Conservation (phyloP, 2,329 filamentous ascomycete genomes). For the Nectriaceae sp. region DNA sequence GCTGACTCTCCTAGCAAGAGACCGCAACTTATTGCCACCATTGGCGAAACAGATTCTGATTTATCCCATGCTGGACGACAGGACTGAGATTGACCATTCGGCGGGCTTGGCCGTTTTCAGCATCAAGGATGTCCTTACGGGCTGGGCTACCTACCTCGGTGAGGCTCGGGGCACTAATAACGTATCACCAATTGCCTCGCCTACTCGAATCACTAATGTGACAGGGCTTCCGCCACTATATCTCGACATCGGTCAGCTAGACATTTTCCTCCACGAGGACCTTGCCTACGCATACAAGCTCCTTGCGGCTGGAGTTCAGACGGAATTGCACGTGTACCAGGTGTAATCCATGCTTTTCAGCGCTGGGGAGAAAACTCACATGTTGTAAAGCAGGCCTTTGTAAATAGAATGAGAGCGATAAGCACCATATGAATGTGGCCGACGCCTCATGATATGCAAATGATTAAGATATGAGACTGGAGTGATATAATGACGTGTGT, state of each 20-base stretch:
- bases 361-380: conserved; percentile 2
- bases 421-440: not conserved
- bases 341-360: conserved; percentile 11
- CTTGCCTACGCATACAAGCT: conserved; percentile 5
- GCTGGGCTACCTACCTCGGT: not conserved
- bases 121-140: not conserved
- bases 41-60: no score
- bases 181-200: conserved; percentile 1
- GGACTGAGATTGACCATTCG: no score
- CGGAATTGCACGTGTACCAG: conserved; percentile 10
- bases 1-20: no score
- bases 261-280: conserved; percentile 6
- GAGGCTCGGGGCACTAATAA: not conserved
- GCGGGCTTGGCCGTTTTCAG: conserved; percentile 3
- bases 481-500: no score
- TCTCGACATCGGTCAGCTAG: conserved; percentile 7
- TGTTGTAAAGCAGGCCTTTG: conserved; percentile 8
- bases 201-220: conserved; percentile 3
- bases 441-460: no score
- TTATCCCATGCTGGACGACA: no score
- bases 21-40: no score
- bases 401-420: conserved; percentile 3
- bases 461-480: no score
- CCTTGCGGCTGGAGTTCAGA: conserved; percentile 4
- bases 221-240: conserved; percentile 5